Evolutionary conservation across 2,329 filamentous ascomycete species (phyloP).

Genomic region (Ceratocystis diversiconidia): DNA sequence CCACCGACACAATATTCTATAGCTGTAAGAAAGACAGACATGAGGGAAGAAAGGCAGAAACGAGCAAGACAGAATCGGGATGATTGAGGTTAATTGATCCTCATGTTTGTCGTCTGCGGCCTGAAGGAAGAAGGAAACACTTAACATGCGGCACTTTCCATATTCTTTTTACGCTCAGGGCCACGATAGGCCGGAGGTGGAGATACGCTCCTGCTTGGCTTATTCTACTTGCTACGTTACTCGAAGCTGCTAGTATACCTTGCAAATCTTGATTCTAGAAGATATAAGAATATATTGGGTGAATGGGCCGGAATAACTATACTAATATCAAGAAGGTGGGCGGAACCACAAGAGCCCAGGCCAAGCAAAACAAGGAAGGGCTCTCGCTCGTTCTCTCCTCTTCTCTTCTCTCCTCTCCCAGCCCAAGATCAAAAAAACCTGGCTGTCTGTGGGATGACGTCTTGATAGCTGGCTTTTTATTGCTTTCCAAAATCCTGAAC

Average conservation of each 20-base stretch:
- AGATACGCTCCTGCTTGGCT: not conserved
- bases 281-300: too few relatives aligned
- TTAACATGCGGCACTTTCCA: too few relatives aligned
- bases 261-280: too few relatives aligned
- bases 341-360: too few relatives aligned
- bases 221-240: not conserved
- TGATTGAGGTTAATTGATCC: conserved; percentile 7
- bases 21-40: not conserved
- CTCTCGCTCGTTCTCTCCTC: not conserved
- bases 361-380: too few relatives aligned
- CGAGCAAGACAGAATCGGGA: not conserved
- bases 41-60: not conserved
- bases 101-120: not conserved
- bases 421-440: not conserved
- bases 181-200: not conserved
- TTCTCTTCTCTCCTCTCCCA: not conserved
- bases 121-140: not conserved
- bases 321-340: too few relatives aligned
- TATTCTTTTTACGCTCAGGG: too few relatives aligned
- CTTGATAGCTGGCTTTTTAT: not conserved
- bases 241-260: too few relatives aligned
- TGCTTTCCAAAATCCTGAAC: not conserved
- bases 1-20: not conserved
- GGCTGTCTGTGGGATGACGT: not conserved
- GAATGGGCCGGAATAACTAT: too few relatives aligned